Conservation (phyloP, 495 filamentous ascomycete genomes). For the Bacidia rubella region DNA sequence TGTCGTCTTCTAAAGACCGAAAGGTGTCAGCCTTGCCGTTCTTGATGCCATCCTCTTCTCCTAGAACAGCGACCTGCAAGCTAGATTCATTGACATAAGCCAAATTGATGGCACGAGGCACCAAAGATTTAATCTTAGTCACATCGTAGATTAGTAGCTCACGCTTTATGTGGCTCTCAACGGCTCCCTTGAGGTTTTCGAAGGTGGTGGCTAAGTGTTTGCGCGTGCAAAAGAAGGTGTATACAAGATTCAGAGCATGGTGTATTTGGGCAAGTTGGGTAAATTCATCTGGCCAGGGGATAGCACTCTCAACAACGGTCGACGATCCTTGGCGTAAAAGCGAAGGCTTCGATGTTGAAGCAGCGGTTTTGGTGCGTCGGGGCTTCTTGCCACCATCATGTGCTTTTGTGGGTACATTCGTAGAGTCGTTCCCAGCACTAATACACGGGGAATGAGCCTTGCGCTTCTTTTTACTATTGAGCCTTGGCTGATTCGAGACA, state of each 20-base stretch:
- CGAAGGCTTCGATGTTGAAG: conserved; percentile 19
- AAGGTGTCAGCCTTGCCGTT: conserved; percentile 28
- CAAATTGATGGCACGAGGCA: conserved; percentile 67
- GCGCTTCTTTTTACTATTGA: conserved; percentile 38
- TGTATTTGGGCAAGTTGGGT: conserved; percentile 61
- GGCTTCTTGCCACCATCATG: conserved; percentile 42
- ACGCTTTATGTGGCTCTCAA: conserved; percentile 68
- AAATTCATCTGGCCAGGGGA: conserved; percentile 65
- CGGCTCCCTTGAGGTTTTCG: conserved; percentile 69
- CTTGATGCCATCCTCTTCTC: conserved; percentile 43
- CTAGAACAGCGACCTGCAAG: conserved; percentile 64
- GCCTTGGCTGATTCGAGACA: conserved; percentile 38
- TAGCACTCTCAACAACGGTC: conserved; percentile 27
- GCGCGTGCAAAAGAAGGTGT: conserved; percentile 85
- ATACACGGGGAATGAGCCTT: conserved; percentile 18
- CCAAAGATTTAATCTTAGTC: conserved; percentile 62
- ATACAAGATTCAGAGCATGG: conserved; percentile 78
- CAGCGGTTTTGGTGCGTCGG: conserved; percentile 21
- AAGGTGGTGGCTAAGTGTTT: conserved; percentile 88
- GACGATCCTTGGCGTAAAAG: conserved; percentile 29
- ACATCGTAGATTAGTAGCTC: conserved; percentile 63
- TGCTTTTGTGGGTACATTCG: conserved; percentile 35
- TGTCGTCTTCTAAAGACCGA: conserved; percentile 12
- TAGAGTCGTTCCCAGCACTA: conserved; percentile 15
- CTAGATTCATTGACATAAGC: conserved; percentile 73